Evolutionary conservation across 192 early-diverging fungal species (phyloP), one percentile per base, ranked within the genome.

Genomic region (Coemansia sp.): DNA sequence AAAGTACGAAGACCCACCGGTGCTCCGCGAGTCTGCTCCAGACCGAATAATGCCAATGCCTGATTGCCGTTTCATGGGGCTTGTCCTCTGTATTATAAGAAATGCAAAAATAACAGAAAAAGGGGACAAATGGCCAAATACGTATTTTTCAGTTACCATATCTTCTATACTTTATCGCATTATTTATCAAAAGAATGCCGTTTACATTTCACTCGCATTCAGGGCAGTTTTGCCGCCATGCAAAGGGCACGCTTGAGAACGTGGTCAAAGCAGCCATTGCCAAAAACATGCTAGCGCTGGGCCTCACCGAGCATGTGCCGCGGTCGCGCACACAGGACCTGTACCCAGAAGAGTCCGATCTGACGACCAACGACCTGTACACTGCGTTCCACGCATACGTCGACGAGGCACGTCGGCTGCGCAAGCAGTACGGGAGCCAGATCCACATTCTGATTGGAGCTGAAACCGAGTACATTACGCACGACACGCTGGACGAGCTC

Each of bases 151-250:
- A 6, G 12, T n/a, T 19, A 7, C 19, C 19, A 21, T 21, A 21
- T 2, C 25, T 32, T 32, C 32, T 32, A 7, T 32, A 7, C 32
- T 32, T 32, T 32, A 27, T 27, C 54, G 7, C n/a, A n/a, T 21
- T 43, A 48, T 60, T 15, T 54, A 15, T 4, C 11, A 38, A 12
- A 52, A 23, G 24, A 41, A 91, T 93, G 89, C 87, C 89, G 25
- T 87, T 96, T 70, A 92, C 92, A 3, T 85, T 89, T 56, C 97
- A 99, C 66, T 89, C 91, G 11, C 97, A 99, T 70, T 95, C 93
- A 1, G 97, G 97, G 4, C 91, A 96, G 82, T 98, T 93, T 85
- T 99, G 97, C 72, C 82, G 84, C 38, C 97, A 99, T 69, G 97
- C 93, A 35, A 82, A 87, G 19, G 97, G 95, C 19, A 80, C 67